Conservation (phyloP, 2,329 filamentous ascomycete species). For the Sphaerulina populicola region DNA sequence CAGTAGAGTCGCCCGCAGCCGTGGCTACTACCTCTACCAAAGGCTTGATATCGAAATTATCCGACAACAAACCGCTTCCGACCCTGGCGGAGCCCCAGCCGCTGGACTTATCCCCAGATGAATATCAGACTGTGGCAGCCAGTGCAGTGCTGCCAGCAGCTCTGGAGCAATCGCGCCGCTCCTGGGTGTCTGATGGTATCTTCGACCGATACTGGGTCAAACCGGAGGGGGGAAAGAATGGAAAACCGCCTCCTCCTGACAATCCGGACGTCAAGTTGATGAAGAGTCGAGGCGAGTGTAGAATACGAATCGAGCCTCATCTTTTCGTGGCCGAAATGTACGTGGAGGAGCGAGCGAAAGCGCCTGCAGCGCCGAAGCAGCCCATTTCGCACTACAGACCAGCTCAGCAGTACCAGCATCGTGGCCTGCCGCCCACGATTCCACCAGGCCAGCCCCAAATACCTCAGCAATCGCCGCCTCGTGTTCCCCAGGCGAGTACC, state of each 20-base stretch:
- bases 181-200: slow-evolving; percentile 60
- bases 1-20: slow-evolving; percentile 13
- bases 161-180: slow-evolving; percentile 61
- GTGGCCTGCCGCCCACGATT: background rate
- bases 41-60: slow-evolving; percentile 53
- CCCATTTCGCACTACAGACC: slow-evolving; percentile 14
- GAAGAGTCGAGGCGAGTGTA: slow-evolving; percentile 58
- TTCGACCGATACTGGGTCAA: slow-evolving; percentile 75
- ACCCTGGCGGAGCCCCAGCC: slow-evolving; percentile 61
- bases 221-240: slow-evolving; percentile 59
- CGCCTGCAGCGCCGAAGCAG: slow-evolving; percentile 21
- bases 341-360: slow-evolving; percentile 58
- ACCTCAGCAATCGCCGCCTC: slow-evolving; percentile 8
- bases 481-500: background rate
- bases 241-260: slow-evolving; percentile 42
- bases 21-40: slow-evolving; percentile 1
- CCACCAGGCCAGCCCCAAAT: slow-evolving; percentile 9
- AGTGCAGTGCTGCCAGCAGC: slow-evolving; percentile 70
- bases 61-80: slow-evolving; percentile 60
- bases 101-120: slow-evolving; percentile 52
- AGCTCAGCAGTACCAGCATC: slow-evolving; percentile 19
- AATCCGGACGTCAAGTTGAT: slow-evolving; percentile 32
- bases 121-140: slow-evolving; percentile 66
- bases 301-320: slow-evolving; percentile 71
- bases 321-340: slow-evolving; percentile 69